Conservation (phyloP, 805 yeast species). For the Candida tammaniensis region DNA sequence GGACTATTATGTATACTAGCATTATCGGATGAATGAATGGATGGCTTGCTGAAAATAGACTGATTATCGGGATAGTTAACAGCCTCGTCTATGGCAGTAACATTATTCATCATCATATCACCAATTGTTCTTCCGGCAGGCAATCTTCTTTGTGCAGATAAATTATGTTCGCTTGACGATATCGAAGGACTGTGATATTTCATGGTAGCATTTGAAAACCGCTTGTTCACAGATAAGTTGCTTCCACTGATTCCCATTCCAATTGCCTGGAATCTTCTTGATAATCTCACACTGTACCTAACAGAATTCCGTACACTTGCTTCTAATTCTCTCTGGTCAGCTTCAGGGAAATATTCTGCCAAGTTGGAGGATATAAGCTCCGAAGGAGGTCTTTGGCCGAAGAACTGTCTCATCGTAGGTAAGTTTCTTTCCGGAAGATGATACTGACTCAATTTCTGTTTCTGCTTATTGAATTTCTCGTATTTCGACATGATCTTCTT, state of each 20-base stretch:
- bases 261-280: constrained; percentile 29
- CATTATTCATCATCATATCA: constrained; percentile 55
- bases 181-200: constrained; percentile 11
- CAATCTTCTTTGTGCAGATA: constrained; percentile 11
- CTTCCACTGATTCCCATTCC: constrained; percentile 15
- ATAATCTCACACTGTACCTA: constrained; percentile 67
- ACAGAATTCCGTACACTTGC: constrained; percentile 83
- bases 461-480: constrained; percentile 22
- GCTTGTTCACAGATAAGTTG: constrained; percentile 16
- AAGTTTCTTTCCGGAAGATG: constrained; percentile 19
- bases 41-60: constrained; percentile 25
- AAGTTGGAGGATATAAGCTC: constrained; percentile 86
- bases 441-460: constrained; percentile 19
- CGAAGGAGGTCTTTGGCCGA: constrained; percentile 92
- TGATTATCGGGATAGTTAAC: constrained; percentile 26
- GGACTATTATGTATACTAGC: constrained; percentile 6
- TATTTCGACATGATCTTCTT: constrained; percentile 39
- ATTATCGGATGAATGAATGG: constrained; percentile 16
- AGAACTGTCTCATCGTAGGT: constrained; percentile 45
- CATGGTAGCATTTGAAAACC: constrained; percentile 13
- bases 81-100: constrained; percentile 53
- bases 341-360: constrained; percentile 88
- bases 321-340: constrained; percentile 66
- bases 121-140: constrained; percentile 51
- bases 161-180: constrained; percentile 15